Evolutionary conservation across 2,329 filamentous ascomycete species (phyloP), one percentile per base, ranked within the genome.

Genomic region (Aspergillus brasiliensis): DNA sequence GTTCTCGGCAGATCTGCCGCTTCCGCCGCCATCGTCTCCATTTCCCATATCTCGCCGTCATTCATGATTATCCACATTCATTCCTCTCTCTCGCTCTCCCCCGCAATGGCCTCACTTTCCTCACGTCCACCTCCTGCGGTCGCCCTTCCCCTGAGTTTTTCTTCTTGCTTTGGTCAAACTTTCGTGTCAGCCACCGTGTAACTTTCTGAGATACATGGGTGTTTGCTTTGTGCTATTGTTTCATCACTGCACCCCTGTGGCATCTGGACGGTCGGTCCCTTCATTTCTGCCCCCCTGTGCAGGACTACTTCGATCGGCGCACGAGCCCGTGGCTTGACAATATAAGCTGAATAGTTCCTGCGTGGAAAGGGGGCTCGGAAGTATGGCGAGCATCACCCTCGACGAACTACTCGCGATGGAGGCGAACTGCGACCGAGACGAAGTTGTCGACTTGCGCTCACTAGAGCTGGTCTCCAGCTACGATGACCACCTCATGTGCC

Each of bases 401-500:
- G 65, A 70, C 27, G 72, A 75, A 49, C 69, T 74, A 42, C 62
- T 74, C 52, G 67, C 67, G 8, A 67, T 73, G 67, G 71, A 73
- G 57, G 59, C 67, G 48, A 64, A 62, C 57, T 63, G 62, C 63
- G 70, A 70, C 53, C 58, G 59, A 55, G 71, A 74, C 42, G 69
- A 71, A 54, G 58, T 69, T 7, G 74, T 86, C 62, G 86, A 88
- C 69, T 72, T 88, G 51, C 81, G 84, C 57, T 71, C 78, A 38
- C 80, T 88, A 65, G 86, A 88, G 60, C 85, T 86, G 74, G 79
- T 85, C 59, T 75, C 79, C 53, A 71, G 75, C 27, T 83, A 83
- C 69, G 85, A 88, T 69, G 79, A 79, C 62, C 86, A 88, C 68
- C 78, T 88, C 53, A 83, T 86, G 77, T 88, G 86, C 69, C 81